Conservation (phyloP, 306 rosid species). For the Vigna nakashimae region DNA sequence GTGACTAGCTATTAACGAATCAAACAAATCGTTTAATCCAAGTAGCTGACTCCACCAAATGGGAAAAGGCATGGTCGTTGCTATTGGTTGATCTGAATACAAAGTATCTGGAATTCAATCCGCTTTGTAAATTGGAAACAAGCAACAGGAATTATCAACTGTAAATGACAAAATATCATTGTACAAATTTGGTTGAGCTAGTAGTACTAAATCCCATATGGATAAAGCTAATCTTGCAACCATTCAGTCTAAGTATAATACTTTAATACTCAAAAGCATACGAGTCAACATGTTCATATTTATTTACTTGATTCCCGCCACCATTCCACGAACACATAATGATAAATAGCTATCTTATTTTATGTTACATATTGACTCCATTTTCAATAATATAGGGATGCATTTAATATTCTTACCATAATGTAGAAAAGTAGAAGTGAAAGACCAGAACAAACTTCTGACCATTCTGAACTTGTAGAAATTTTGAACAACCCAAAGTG, state of each 20-base stretch:
- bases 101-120: neutral
- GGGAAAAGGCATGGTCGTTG: neutral
- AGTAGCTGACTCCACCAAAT: neutral
- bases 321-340: neutral
- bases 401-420: conserved; percentile 64
- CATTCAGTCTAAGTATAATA: neutral
- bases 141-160: conserved; percentile 1
- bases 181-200: too few species aligned
- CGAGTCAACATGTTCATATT: neutral
- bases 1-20: too few species aligned
- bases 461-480: conserved; percentile 68
- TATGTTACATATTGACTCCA: neutral
- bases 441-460: conserved; percentile 71
- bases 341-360: neutral
- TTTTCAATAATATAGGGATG: conserved; percentile 25
- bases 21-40: neutral
- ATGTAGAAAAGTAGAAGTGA: conserved; percentile 78
- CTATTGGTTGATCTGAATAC: neutral
- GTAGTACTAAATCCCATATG: neutral
- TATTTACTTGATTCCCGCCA: neutral
- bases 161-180: neutral
- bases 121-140: neutral
- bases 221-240: conserved; percentile 10
- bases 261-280: neutral
- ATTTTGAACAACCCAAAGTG: conserved; percentile 81